Evolutionary conservation across 768 basidiomycete genomes (phyloP).

Genomic region (Hypholoma fasciculare): DNA sequence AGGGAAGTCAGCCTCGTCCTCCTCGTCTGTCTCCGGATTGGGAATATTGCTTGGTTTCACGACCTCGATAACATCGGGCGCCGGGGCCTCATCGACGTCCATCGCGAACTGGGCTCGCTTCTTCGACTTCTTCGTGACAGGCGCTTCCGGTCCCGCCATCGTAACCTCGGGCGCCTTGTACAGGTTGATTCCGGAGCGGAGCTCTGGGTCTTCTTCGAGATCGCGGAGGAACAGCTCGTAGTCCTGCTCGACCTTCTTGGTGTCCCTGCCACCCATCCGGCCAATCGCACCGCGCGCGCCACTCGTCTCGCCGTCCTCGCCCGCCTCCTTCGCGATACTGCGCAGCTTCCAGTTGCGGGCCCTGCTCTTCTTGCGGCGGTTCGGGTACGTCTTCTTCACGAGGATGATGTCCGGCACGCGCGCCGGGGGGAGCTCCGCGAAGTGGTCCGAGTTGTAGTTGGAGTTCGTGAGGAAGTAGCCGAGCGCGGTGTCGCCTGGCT

Average conservation of each 20-base stretch:
- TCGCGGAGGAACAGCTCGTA: conserved; percentile 96
- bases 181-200: conserved; percentile 83
- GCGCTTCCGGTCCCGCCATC: conserved; percentile 48
- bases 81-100: conserved; percentile 4
- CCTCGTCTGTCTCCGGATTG: conserved; percentile 50
- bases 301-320: conserved; percentile 81
- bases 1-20: conserved; percentile 86
- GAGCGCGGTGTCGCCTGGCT: conserved; percentile 91
- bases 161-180: conserved; percentile 68
- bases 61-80: conserved; percentile 23
- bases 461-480: conserved; percentile 88
- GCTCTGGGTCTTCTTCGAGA: conserved; percentile 91
- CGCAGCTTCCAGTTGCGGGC: conserved; percentile 84
- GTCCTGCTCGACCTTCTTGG: conserved; percentile 92
- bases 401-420: conserved; percentile 91
- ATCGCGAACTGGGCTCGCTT: conserved; percentile 31
- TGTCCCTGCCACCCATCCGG: conserved; percentile 85
- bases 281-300: conserved; percentile 85
- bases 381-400: conserved; percentile 94
- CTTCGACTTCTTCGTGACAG: conserved; percentile 34
- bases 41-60: conserved; percentile 20
- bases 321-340: conserved; percentile 91
- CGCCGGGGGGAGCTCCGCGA: conserved; percentile 60
- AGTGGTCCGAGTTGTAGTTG: conserved; percentile 94
- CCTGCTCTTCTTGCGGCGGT: conserved; percentile 87